phyloP scores from a whole-genome alignment of 345 rosid species.

The Leavenworthia alabamica region DNA sequence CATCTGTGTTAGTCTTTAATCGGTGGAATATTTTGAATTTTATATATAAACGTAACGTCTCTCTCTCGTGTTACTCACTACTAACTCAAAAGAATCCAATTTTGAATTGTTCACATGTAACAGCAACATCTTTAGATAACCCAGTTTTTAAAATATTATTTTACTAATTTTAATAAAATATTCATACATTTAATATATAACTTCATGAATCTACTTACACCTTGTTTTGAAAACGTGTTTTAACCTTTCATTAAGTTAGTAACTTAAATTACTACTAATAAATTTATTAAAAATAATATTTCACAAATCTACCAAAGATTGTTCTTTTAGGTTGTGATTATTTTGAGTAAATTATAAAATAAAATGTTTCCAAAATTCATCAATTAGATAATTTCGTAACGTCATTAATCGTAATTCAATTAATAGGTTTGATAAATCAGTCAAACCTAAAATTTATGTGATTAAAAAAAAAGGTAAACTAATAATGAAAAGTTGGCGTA shows the following conservation, averaged over 20 bases:
- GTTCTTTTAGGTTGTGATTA: background rate
- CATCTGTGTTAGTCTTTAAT: constrained; percentile 7
- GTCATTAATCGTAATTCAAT: background rate
- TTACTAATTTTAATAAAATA: background rate
- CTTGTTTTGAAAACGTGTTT: background rate
- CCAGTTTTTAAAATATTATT: background rate
- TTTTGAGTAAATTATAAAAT: no score
- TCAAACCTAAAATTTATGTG: background rate
- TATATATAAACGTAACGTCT: background rate
- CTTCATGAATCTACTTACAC: background rate
- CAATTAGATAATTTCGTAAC: no score
- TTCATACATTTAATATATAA: background rate
- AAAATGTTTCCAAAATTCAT: no score
- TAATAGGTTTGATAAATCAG: constrained; percentile 4
- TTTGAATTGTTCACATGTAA: constrained; percentile 10
- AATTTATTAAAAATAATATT: background rate
- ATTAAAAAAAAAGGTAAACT: background rate
- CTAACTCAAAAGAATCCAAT: background rate
- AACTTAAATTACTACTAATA: no score
- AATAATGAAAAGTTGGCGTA: constrained; percentile 21
- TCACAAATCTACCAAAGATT: background rate
- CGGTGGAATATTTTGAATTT: constrained; percentile 1
- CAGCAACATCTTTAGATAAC: background rate
- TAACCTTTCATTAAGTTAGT: no score
- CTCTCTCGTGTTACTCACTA: constrained; percentile 10